Evolutionary conservation across 1,139 yeast species (phyloP), one percentile per base, ranked within the genome.

Genomic region (Suhomyces anneliseae): DNA sequence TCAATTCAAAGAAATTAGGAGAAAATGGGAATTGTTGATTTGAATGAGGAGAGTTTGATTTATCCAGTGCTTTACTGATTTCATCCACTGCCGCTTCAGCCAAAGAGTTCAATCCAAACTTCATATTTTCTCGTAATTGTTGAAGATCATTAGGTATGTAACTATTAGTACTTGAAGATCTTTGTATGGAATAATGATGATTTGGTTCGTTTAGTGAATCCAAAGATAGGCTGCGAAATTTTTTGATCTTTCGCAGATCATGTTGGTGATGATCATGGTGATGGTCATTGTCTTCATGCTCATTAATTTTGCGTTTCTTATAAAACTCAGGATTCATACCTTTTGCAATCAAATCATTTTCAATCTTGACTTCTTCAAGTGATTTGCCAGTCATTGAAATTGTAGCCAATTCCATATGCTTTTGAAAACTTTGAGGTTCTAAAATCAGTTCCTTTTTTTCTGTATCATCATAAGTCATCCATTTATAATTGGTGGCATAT

Each of bases 401-500:
- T 0, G 83, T 74, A 0, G 85, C 84, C 36, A 77, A 69, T 54
- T 80, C 83, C 40, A 80, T 57, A 32, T 81, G 83, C 44, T 63
- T 64, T 40, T 72, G 64, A 24, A 79, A 58, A 7, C 55, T 36
- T 35, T n/a, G 34, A 40, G n/a, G 29, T 11, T 14, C 40, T 15
- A 9, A 9, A 29, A 11, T 7, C 32, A 29, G 5, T 9, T 11
- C 32, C 32, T 36, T 35, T 33, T 11, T 39, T 43, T 39, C 36
- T 4, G 40, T 19, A 4, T 37, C 38, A 15, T 31, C 42, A 49
- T 82, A 83, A 8, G 80, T 70, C 54, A 81, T 71, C 89, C 89
- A 84, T 57, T 81, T 81, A 67, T 81, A 83, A 44, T 75, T 76
- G 29, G 81, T 80, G 4, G 83, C 81, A 56, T 84, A 84, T 1